Conservation (phyloP, 2,329 filamentous ascomycete genomes). For the Chaetomiaceae sp. region DNA sequence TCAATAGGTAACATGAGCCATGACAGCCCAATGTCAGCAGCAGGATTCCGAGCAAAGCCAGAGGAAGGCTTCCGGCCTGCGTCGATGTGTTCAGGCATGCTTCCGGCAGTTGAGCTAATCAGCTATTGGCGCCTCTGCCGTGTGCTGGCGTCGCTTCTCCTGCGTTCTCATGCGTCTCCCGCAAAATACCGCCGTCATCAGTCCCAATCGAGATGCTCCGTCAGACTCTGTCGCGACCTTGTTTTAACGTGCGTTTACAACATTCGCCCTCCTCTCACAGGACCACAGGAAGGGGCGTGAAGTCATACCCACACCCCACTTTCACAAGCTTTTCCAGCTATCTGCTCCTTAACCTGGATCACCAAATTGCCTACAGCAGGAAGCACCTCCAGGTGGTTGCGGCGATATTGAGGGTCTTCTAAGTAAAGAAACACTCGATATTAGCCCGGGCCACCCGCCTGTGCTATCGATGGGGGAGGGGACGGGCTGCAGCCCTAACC, state of each 20-base stretch:
- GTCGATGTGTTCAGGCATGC: neutral
- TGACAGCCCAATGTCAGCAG: no score
- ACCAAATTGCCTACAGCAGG: constrained; percentile 25
- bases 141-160: no score
- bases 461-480: constrained; percentile 6
- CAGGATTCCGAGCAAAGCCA: no score
- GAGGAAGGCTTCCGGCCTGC: neutral
- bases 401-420: constrained; percentile 23
- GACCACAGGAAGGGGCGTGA: neutral
- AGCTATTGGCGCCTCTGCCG: neutral
- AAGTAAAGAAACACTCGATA: constrained; percentile 28
- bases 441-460: constrained; percentile 15
- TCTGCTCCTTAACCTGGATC: constrained; percentile 19
- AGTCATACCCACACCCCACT: neutral
- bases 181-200: no score
- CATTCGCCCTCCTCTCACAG: neutral
- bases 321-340: constrained; percentile 11
- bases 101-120: neutral
- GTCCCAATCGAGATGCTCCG: no score
- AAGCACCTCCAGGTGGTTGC: constrained; percentile 2
- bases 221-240: no score
- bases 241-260: no score
- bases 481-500: constrained; percentile 30
- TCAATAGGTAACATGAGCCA: no score
- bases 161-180: neutral